Evolutionary conservation across 129 eudicot species (phyloP).

Genomic region (Pittosporum tobira): DNA sequence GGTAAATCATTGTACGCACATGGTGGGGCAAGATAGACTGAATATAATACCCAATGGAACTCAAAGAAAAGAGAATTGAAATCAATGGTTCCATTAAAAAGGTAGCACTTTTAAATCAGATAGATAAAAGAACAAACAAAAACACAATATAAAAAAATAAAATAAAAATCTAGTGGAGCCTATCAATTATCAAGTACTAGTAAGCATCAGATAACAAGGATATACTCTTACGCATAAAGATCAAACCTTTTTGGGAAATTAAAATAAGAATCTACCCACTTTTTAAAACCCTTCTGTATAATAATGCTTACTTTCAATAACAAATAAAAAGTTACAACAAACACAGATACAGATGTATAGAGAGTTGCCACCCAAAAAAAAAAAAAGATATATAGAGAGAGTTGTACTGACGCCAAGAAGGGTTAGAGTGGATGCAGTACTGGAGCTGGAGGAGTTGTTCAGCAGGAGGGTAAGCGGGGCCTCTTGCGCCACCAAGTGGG

Average conservation of each 20-base stretch:
- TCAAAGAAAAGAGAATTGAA: not conserved
- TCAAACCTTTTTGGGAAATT: not conserved
- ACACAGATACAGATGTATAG: not conserved
- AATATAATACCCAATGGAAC: not conserved
- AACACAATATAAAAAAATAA: too few relatives aligned
- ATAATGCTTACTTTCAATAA: not conserved
- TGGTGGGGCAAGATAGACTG: not conserved
- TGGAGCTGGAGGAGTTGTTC: constrained; percentile 80
- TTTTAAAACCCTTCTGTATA: not conserved
- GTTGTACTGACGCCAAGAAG: constrained; percentile 70
- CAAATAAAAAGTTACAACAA: too few relatives aligned
- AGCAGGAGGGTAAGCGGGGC: constrained; percentile 82
- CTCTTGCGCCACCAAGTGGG: constrained; percentile 76
- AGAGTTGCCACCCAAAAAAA: not conserved
- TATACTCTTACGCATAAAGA: not conserved
- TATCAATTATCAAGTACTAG: too few relatives aligned
- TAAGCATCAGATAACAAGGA: too few relatives aligned
- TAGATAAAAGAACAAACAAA: too few relatives aligned
- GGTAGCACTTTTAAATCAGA: not conserved
- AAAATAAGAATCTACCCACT: not conserved
- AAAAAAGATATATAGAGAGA: not conserved
- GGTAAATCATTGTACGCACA: not conserved
- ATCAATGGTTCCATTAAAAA: not conserved
- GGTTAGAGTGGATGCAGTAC: constrained; percentile 98
- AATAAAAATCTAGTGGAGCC: not conserved